Conservation (phyloP, 225 moss, liverwort and hornwort species). For the Pseudisothecium myosuroides region DNA sequence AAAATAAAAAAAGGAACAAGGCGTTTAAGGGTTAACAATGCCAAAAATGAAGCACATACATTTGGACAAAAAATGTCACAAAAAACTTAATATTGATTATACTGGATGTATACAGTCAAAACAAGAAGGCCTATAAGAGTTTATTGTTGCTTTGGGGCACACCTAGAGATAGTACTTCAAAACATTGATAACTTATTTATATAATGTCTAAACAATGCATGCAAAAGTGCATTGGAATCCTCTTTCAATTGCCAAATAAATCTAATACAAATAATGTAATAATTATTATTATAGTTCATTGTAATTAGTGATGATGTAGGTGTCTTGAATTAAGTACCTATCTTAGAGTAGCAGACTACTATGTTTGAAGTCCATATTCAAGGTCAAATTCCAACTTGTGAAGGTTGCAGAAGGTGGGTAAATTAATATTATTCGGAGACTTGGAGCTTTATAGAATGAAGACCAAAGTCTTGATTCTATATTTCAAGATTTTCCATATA, state of each 20-base stretch:
- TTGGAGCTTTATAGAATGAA: not conserved
- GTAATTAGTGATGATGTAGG: no score
- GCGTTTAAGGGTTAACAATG: no score
- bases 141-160: no score
- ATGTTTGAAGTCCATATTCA: not conserved
- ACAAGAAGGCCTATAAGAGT: no score
- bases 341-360: not conserved
- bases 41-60: no score
- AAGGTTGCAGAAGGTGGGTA: no score
- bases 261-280: not conserved
- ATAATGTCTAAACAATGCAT: not conserved
- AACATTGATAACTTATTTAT: not conserved
- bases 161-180: not conserved
- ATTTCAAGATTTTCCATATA: not conserved
- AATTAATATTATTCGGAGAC: not conserved
- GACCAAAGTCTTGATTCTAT: not conserved
- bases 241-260: not conserved
- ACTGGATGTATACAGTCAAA: no score
- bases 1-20: no score
- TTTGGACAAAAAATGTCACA: no score
- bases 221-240: not conserved
- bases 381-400: not conserved
- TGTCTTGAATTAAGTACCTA: accelerated
- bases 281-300: not conserved
- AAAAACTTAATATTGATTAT: no score